Evolutionary conservation across 2,329 filamentous ascomycete species (phyloP).

Genomic region (Coniella vitis): DNA sequence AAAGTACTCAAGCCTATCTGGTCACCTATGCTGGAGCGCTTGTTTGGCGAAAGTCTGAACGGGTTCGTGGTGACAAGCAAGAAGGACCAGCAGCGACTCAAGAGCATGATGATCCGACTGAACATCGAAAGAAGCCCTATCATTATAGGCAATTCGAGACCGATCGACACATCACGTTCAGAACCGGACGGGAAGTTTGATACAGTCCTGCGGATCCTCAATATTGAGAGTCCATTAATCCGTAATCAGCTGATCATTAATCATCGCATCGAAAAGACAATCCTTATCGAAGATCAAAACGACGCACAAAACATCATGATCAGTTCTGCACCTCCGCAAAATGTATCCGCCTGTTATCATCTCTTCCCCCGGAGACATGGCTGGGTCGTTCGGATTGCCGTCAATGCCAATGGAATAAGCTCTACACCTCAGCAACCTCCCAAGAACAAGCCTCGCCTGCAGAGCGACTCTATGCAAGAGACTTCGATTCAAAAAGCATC

Average conservation of each 20-base stretch:
- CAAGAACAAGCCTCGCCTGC: constrained; percentile 61
- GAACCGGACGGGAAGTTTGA: constrained; percentile 69
- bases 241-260: constrained; percentile 79
- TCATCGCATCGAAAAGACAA: constrained; percentile 73
- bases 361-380: constrained; percentile 52
- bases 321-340: constrained; percentile 48
- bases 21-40: constrained; percentile 74
- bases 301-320: constrained; percentile 67
- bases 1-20: constrained; percentile 73
- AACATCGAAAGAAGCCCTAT: constrained; percentile 47
- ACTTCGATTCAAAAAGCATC: constrained; percentile 36
- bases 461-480: constrained; percentile 49
- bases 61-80: constrained; percentile 78
- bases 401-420: constrained; percentile 27
- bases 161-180: constrained; percentile 53
- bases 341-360: constrained; percentile 68
- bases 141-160: constrained; percentile 53
- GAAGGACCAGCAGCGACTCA: constrained; percentile 64
- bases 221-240: constrained; percentile 74
- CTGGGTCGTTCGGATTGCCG: constrained; percentile 52
- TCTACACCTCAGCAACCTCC: constrained; percentile 35
- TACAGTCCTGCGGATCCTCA: constrained; percentile 73
- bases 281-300: constrained; percentile 63
- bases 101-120: constrained; percentile 53
- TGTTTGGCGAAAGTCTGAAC: constrained; percentile 62